Base-by-base conservation (phyloP, 805 yeast species). In the Kodamaea laetipori region DNA sequence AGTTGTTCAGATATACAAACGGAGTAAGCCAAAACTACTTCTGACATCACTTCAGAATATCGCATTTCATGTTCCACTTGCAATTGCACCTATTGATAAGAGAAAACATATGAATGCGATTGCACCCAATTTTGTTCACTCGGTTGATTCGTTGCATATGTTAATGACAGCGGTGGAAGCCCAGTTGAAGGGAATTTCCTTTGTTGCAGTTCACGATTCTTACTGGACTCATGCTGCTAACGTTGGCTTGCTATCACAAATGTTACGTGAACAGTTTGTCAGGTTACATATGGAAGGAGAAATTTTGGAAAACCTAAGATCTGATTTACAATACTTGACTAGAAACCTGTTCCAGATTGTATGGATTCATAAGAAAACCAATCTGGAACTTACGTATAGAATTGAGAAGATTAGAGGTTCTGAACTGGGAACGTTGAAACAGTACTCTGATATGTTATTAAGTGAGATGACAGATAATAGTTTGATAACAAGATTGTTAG, bases 81-180 rank as follows among this genome's bases (percentile, higher is more conserved):
- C 40, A 16, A 28, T 55, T 5, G 56, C 67, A 1, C 58, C 59
- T 4, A 58, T 66, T 30, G 60, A 64, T 44, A 41, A 31, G 18
- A 38, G 50, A 17, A 68, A 63, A 43, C 74, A 69, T 44, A 17
- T 55, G 30, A 66, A 63, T 46, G 74, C 63, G 8, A 55, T 71
- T 5, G 73, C 76, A 0, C 75, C 76, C 3, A 71, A 71, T 43
- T 71, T 66, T 48, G 64, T 71, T 34, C 76, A 71, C 46, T 68
- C 73, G 8, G 44, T 71, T 8, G 76, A 71, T 47, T 63, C 75
- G 2, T 54, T 61, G 3, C 76, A 71, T 45, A 55, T 71, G 56
- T 44, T 57, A 19, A 59, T 69, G 64, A 69, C 75, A 1, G 54
- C 66, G 31, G 36, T 60, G 23, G 56, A 56, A 4, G 61, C 66